phyloP scores from a whole-genome alignment of 2,329 filamentous ascomycete species.

The Botrytis squamosa region DNA sequence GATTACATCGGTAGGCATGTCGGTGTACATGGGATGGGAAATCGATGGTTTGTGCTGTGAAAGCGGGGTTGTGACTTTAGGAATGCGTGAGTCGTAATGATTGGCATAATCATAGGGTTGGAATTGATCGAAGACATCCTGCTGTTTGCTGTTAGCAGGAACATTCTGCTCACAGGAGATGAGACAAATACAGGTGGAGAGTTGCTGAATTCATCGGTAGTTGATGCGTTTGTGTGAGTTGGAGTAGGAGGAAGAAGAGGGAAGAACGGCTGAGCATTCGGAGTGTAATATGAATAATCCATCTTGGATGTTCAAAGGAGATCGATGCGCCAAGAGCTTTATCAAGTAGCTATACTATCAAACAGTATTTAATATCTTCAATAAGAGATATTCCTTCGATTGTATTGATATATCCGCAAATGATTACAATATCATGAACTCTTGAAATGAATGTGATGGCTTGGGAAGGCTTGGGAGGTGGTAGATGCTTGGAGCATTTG shows the following conservation, averaged over 20 bases:
- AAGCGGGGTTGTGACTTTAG: slow-evolving; percentile 33
- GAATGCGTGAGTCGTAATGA: slow-evolving; percentile 27
- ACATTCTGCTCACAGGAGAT: background rate
- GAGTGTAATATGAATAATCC: slow-evolving; percentile 56
- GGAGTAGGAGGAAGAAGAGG: slow-evolving; percentile 46
- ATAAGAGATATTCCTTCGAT: background rate
- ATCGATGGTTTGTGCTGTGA: slow-evolving; percentile 35
- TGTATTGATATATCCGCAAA: background rate
- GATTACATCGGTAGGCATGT: slow-evolving; percentile 32
- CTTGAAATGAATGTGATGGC: background rate
- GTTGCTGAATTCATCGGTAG: slow-evolving; percentile 48
- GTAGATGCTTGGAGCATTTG: background rate
- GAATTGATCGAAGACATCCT: slow-evolving; percentile 38
- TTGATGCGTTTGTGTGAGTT: slow-evolving; percentile 41
- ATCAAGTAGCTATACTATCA: background rate
- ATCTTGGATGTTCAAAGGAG: slow-evolving; percentile 39
- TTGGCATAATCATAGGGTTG: slow-evolving; percentile 36
- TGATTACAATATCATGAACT: background rate
- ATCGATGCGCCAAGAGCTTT: background rate
- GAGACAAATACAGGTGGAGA: slow-evolving; percentile 41
- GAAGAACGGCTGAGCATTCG: slow-evolving; percentile 46
- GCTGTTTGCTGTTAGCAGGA: slow-evolving; percentile 30
- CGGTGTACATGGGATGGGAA: slow-evolving; percentile 32
- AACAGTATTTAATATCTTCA: background rate
- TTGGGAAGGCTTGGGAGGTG: background rate